Evolutionary conservation across 139 green algal genomes (phyloP), one percentile per base, ranked within the genome.

Genomic region (Trebouxia sp.): DNA sequence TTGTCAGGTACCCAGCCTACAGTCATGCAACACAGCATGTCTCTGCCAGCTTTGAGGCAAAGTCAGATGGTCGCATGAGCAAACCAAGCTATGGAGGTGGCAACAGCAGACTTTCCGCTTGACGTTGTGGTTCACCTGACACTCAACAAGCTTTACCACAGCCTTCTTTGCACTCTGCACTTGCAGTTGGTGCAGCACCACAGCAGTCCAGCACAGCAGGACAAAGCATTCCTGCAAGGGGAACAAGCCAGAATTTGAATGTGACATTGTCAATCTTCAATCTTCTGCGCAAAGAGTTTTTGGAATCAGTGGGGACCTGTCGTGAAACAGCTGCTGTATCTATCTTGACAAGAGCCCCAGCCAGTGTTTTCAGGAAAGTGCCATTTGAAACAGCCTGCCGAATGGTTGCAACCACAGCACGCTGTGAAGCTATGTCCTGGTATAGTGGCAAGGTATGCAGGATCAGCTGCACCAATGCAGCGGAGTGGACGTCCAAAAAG

Each of bases 101-200:
- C 28, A 6, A 11, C 51, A 85, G 35, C 62, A 83, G 78, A 32
- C 32, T 78, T 56, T 22, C 76, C 12, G 1, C 7, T 42, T 47
- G 41, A 62, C 1, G 3, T 1, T 65, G 72, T 15, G 41, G 37
- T 22, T 67, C 28, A 85, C 88, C 83, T 90, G 85, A 43, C 85
- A 83, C 47, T 95, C 89, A 14, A 92, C 38, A 74, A 96, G 85
- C 84, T 94, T 95, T 1, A 75, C n/a, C 5, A 90, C 81, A 0
- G 91, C 92, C 81, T 95, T 96, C 38, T 87, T 85, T 15, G 83
- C 87, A 4, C 65, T 43, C 9, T 53, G 79, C 3, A 86, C 74
- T 17, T 89, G 78, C 75, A 96, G 86, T 14, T 70, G 39, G 3
- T 77, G 53, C 38, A 95, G 77, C n/a, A 91, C 58, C 26, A 83